Evolutionary conservation across 768 basidiomycete genomes (phyloP), one percentile per base, ranked within the genome.

Genomic region (Collybia nuda): DNA sequence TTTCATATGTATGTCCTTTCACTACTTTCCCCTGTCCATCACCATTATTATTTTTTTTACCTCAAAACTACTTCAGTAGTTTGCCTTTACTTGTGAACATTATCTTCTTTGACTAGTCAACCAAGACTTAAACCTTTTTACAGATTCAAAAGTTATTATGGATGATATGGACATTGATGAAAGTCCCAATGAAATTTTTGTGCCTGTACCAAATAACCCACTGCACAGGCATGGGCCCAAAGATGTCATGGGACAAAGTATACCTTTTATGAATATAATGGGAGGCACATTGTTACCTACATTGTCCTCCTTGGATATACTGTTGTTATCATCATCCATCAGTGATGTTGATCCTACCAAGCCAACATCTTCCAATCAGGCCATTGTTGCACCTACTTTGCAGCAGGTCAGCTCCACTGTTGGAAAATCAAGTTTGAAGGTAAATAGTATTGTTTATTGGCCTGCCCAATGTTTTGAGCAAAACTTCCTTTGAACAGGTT

Each of bases 141-240:
- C 32, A 32, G 32, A 11, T 3, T 11, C 12, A 32, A 32, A 32
- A 32, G 32, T 9, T 6, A 32, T 32, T 32, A 38, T 24, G 14
- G 15, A 47, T 22, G 21, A 12, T 3, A 39, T 41, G 37, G n/a
- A 36, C 1, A 11, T 28, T 2, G 41, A 52, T 18, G n/a, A 26
- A 22, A 9, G 9, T 2, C 42, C 21, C 1, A 47, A 52, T 18
- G 18, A 26, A 22, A 9, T n/a, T 2, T 47, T 47, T 32, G 28
- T 44, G 4, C 44, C 47, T 22, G 39, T 43, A 7, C n/a, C 40
- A 6, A 22, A 28, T 19, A 53, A 53, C n/a, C 51, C 53, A n/a
- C 37, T 44, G n/a, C 28, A 58, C n/a, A 9, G 12, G 32, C 14
- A 32, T 32, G 3, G 32, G 14, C 6, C 32, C 2, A 32, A 11